Base-by-base conservation (phyloP, 2,329 filamentous ascomycete genomes). In the Thelonectria rubi region DNA sequence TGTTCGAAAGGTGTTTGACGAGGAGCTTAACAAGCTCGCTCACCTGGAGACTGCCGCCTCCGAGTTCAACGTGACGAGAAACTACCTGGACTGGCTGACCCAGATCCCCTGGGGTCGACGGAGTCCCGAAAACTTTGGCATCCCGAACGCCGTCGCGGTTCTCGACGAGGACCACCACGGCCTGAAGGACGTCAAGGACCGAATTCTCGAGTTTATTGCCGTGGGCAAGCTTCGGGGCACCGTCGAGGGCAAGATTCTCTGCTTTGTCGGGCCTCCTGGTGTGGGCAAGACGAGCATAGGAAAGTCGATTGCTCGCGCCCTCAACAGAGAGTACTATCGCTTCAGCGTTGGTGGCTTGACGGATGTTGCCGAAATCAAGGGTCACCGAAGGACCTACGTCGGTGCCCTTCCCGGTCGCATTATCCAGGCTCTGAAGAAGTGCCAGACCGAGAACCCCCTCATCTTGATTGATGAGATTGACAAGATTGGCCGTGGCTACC, bases 261-360 rank as follows among this genome's bases (percentile, higher is more conserved):
- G 95, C 79, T 94, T 99, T 74, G 96, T 99, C 57, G 95, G 95
- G 1, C 95, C 95, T 54, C 95, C 95, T 17, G 95, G 95, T 82
- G 95, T 99, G 24, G 95, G 95, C 72, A 99, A 99, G 83, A 99
- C 95, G 3, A 97, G 94, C 77, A 99, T 99, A 69, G 95, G 95
- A 75, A 99, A 99, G 78, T 98, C 94, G 0, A 97, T 99, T 71
- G 95, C 95, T 15, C 88, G 94, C 57, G 96, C 95, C 26, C 82
- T 99, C 60, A 97, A 97, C 79, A 86, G 96, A 61, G 90, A 99
- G 74, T 99, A 99, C 81, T 99, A 99, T 82, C 88, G 95, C 69
- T 99, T 99, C 84, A 97, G 94, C 73, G 95, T 99, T 9, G 95
- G 95, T 74, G 95, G 95, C 70, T 84, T 99, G 68, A 97, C 94